These are phyloP conservation scores for Russula griseocarnosa DNA, from an alignment of 768 basidiomycete genomes.

Conservation along the genomic window DNA sequence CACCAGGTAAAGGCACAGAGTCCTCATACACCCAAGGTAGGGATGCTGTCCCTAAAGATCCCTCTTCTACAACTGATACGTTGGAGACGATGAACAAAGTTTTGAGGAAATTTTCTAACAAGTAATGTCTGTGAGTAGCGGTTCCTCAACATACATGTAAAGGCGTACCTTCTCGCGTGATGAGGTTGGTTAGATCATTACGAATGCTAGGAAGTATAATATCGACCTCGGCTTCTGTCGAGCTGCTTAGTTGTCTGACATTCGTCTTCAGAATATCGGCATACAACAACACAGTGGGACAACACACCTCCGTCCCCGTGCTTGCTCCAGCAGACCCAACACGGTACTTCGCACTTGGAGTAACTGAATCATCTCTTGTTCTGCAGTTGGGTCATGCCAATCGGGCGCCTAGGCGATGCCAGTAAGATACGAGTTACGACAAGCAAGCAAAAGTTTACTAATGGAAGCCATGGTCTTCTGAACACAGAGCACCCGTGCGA, in stretches of 20 bases:
- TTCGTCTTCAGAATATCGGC: constrained; percentile 11
- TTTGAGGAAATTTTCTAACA: constrained; percentile 58
- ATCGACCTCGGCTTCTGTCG: constrained; percentile 72
- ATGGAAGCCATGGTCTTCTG: constrained; percentile 56
- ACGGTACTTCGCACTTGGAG: constrained; percentile 59
- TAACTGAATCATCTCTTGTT: constrained; percentile 59
- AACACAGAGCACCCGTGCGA: constrained; percentile 59
- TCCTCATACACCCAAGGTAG: constrained; percentile 50
- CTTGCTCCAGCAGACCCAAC: constrained; percentile 67
- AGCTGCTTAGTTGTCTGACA: constrained; percentile 62
- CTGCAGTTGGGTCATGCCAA: constrained; percentile 60
- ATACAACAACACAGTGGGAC: background rate
- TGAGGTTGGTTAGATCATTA: constrained; percentile 32
- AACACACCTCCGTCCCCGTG: constrained; percentile 67
- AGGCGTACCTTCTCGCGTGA: constrained; percentile 43
- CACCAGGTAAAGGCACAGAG: constrained; percentile 46
- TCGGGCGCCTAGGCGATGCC: constrained; percentile 41
- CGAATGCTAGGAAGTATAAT: constrained; percentile 48
- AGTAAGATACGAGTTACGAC: background rate
- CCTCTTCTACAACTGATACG: constrained; percentile 49
- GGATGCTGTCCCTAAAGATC: constrained; percentile 39
- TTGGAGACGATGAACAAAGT: constrained; percentile 81
- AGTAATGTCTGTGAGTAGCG: constrained; percentile 5
- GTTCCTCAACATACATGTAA: background rate
- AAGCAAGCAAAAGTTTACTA: constrained; percentile 43